Evolutionary conservation across 768 basidiomycete genomes (phyloP), one percentile per base, ranked within the genome.

Genomic region (Pisolithus microcarpus): DNA sequence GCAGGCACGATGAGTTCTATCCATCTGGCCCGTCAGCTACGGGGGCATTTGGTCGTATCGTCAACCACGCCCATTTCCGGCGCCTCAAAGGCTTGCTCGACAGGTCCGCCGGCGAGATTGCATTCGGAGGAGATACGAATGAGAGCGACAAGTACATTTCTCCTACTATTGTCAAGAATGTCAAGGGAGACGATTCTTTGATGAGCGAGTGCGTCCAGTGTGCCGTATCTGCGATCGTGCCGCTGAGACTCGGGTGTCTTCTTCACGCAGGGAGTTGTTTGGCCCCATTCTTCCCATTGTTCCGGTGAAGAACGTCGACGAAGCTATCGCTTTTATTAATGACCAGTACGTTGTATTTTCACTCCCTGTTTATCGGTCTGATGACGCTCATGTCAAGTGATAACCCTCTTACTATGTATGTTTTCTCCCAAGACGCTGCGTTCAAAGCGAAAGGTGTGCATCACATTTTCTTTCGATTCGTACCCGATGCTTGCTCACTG

Each of bases 251-350:
- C 5, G 10, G 21, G 56, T n/a, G 34, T 45, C 28, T 39, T n/a
- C 7, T 13, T 4, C 42, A 16, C 39, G 0, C 55, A 90, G 88
- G 53, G 91, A 93, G 60, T 75, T 92, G 39, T 92, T 94, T 57
- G 91, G 90, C 0, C 91, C 91, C 7, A 56, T 94, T 9, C 69
- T 94, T 21, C 84, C 88, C 3, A 73, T 94, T 38, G 69, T 93
- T 1, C 77, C 83, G 0, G 81, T 91, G 23, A 77, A 83, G n/a
- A 63, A 76, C 49, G 48, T 87, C 7, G 86, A 90, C 31, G 82
- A 79, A 37, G 90, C 83, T 3, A 81, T 91, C 52, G 74, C 77
- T 10, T 82, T 81, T 50, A 75, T 91, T 48, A 84, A 84, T 56
- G 86, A 81, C 46, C 21, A 73, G 67, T 16, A 40, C 38, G 11